Conservation (phyloP, 1,284 basidiomycete genomes). For the Schizophyllum commune region DNA sequence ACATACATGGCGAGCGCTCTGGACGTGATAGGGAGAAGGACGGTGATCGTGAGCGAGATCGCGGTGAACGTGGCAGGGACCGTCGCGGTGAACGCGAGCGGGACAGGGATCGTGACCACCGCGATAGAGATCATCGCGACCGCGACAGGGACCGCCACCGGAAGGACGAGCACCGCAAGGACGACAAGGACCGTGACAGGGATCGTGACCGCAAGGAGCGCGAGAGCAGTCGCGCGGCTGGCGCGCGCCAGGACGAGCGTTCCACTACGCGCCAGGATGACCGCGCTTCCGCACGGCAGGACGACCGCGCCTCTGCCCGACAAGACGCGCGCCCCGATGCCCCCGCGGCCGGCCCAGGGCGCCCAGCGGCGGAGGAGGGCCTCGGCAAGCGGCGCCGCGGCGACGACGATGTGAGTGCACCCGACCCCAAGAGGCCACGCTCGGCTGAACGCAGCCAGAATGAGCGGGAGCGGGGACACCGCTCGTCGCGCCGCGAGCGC, state of each 20-base stretch:
- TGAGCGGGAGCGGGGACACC: background rate
- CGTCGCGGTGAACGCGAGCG: constrained; percentile 22
- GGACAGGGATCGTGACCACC: constrained; percentile 33
- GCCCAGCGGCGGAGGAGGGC: constrained; percentile 40
- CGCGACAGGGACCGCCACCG: constrained; percentile 31
- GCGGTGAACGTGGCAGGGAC: constrained; percentile 31
- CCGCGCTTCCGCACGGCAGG: constrained; percentile 21
- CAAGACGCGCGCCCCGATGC: constrained; percentile 31
- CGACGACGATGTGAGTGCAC: constrained; percentile 59
- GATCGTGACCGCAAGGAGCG: constrained; percentile 35
- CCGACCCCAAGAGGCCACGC: constrained; percentile 1
- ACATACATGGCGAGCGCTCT: constrained; percentile 35
- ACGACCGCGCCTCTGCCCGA: constrained; percentile 15
- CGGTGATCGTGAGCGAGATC: constrained; percentile 27
- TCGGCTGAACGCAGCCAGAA: constrained; percentile 14
- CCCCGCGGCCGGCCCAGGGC: constrained; percentile 52
- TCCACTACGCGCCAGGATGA: background rate
- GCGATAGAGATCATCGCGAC: constrained; percentile 26
- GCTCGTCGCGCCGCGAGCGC: background rate
- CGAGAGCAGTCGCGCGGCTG: constrained; percentile 23
- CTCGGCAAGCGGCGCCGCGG: constrained; percentile 62
- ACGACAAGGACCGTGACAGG: constrained; percentile 32
- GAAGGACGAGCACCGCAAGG: constrained; percentile 16
- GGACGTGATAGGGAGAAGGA: constrained; percentile 34
- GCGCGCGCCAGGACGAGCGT: constrained; percentile 34